Evolutionary conservation across 1,284 basidiomycete genomes (phyloP).

Genomic region (Phylloboletellus chloephorus): DNA sequence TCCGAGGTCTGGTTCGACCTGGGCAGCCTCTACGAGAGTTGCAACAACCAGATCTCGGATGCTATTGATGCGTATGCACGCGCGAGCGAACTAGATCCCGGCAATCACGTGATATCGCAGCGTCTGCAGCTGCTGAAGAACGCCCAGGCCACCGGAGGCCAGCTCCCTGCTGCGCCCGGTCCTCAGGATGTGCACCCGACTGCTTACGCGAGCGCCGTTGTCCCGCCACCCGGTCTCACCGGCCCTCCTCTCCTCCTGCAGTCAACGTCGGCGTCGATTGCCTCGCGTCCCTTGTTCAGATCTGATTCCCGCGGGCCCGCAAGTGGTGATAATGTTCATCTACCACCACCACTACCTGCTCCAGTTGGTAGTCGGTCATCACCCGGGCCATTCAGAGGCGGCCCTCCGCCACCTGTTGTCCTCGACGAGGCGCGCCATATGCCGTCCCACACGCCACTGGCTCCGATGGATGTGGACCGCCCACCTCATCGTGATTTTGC

Average conservation of each 20-base stretch:
- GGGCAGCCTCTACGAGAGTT: conserved; percentile 94
- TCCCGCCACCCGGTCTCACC: conserved; percentile 57
- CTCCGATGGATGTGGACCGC: conserved; percentile 82
- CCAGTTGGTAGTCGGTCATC: conserved; percentile 44
- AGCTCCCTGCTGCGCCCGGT: conserved; percentile 76
- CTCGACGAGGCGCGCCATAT: conserved; percentile 63
- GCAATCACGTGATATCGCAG: conserved; percentile 73
- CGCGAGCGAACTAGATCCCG: conserved; percentile 84
- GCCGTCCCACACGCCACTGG: conserved; percentile 65
- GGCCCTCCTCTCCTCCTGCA: conserved; percentile 62
- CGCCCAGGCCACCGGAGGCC: conserved; percentile 75
- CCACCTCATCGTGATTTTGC: conserved; percentile 54
- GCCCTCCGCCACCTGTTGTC: conserved; percentile 71
- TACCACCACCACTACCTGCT: conserved; percentile 58
- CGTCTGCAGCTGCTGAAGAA: conserved; percentile 74
- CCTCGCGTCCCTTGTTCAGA: conserved; percentile 51
- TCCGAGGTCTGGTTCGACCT: conserved; percentile 99
- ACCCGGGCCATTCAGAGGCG: conserved; percentile 69
- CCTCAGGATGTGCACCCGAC: conserved; percentile 95
- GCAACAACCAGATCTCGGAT: conserved; percentile 98
- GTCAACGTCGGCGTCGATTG: conserved; percentile 35
- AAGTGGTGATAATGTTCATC: conserved; percentile 47
- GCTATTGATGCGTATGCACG: conserved; percentile 97
- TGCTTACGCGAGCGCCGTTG: conserved; percentile 75
- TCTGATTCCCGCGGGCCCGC: conserved; percentile 57